phyloP scores from a whole-genome alignment of 768 basidiomycete genomes.

The Daedaleopsis sinensis region DNA sequence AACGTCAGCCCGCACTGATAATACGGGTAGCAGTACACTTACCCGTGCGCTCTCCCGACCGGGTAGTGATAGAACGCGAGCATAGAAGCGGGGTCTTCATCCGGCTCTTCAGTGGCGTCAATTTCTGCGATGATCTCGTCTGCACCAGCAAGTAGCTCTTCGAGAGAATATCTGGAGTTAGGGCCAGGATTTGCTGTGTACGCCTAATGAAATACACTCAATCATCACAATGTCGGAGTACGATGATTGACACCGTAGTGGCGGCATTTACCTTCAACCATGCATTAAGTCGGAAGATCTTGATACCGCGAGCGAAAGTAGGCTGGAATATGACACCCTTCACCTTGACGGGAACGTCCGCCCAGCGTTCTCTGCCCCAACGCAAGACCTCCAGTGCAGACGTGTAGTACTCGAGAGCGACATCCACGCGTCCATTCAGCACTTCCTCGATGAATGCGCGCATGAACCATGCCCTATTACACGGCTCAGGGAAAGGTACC shows the following conservation, averaged over 20 bases:
- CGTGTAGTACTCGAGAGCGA: conserved; percentile 37
- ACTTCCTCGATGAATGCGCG: conserved; percentile 35
- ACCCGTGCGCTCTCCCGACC: conserved; percentile 9
- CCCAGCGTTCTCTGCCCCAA: conserved; percentile 44
- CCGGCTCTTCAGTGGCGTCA: not conserved
- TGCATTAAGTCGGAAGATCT: conserved; percentile 33
- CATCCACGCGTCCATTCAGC: conserved; percentile 10
- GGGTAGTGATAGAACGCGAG: conserved; percentile 10
- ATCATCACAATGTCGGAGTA: not conserved
- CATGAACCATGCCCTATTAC: conserved; percentile 42
- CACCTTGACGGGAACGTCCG: conserved; percentile 37
- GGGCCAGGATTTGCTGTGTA: too few species aligned
- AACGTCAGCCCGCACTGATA: not conserved
- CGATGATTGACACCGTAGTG: not conserved
- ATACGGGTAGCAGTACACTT: not conserved
- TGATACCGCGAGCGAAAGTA: conserved; percentile 45
- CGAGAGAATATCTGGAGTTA: too few species aligned
- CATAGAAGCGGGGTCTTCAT: not conserved
- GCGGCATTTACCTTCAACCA: conserved; percentile 34
- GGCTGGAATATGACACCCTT: conserved; percentile 44
- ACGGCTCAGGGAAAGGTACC: not conserved
- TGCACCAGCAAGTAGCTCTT: too few species aligned
- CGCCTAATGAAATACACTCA: too few species aligned
- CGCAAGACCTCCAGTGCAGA: conserved; percentile 44
- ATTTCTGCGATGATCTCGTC: not conserved